These are phyloP conservation scores for Galeopsis tetrahit DNA, from an alignment of 257 asterid species.

Conservation along the genomic window DNA sequence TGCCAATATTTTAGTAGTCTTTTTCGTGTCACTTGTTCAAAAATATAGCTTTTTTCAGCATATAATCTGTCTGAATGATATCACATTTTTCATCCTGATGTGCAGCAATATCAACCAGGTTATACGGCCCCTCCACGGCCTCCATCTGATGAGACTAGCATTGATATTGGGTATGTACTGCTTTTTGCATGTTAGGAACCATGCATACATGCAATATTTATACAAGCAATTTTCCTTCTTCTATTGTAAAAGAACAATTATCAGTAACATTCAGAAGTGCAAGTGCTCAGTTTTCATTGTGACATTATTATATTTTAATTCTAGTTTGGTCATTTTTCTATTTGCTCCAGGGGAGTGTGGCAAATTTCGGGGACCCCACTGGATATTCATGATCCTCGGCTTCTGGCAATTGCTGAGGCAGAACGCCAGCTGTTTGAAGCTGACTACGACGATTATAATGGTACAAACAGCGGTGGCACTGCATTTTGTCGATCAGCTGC, in stretches of 20 bases:
- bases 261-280: not conserved
- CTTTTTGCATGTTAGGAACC: conserved; percentile 22
- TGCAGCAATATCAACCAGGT: conserved; percentile 89
- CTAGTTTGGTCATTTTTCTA: conserved; percentile 18
- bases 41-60: conserved; percentile 4
- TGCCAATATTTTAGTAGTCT: not conserved
- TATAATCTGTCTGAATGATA: conserved; percentile 19
- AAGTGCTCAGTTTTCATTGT: not conserved
- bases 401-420: conserved; percentile 91
- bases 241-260: not conserved
- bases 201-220: not conserved
- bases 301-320: conserved; percentile 27
- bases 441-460: conserved; percentile 83
- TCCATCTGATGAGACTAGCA: conserved; percentile 70
- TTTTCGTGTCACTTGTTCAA: not conserved
- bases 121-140: conserved; percentile 87
- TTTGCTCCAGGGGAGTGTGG: conserved; percentile 79
- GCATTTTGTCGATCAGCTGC: conserved; percentile 98
- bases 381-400: conserved; percentile 84
- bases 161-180: conserved; percentile 78
- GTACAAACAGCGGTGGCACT: conserved; percentile 76
- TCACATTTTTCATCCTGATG: conserved; percentile 24
- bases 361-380: conserved; percentile 82
- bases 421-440: conserved; percentile 91
- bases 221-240: not conserved